Conservation (phyloP, 2,329 filamentous ascomycete species). For the Calcarisporium arbuscula region DNA sequence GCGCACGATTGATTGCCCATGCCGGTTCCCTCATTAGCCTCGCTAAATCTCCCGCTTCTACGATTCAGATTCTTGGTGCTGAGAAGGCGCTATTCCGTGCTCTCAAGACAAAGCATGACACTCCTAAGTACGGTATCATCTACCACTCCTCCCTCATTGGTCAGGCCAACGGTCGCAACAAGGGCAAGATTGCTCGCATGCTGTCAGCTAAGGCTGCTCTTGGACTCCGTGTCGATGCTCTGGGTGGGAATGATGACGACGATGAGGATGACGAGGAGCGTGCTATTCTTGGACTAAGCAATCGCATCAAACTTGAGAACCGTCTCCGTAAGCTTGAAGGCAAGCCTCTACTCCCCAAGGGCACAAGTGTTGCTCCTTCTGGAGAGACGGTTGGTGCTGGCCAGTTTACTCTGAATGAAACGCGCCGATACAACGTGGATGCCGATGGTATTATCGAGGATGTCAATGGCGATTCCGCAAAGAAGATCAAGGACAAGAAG, state of each 20-base stretch:
- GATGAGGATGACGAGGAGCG: constrained; percentile 85
- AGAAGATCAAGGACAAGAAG: constrained; percentile 36
- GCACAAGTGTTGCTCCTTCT: constrained; percentile 67
- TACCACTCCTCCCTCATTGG: constrained; percentile 92
- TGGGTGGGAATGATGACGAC: constrained; percentile 45
- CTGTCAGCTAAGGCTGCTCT: constrained; percentile 89
- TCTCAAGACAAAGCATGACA: constrained; percentile 98
- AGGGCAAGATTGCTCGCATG: constrained; percentile 98
- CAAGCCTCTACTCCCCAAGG: constrained; percentile 76
- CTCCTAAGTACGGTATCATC: constrained; percentile 94
- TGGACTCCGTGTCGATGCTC: constrained; percentile 86
- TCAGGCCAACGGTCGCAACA: constrained; percentile 95
- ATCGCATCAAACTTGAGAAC: constrained; percentile 68
- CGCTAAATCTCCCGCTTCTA: constrained; percentile 90
- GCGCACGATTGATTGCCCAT: constrained; percentile 90
- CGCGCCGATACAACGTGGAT: constrained; percentile 88
- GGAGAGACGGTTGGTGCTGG: constrained; percentile 57
- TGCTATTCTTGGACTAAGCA: constrained; percentile 67
- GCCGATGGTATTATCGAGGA: constrained; percentile 75
- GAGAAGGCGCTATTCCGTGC: constrained; percentile 98
- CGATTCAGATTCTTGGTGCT: constrained; percentile 95
- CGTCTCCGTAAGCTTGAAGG: constrained; percentile 76
- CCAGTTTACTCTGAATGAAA: constrained; percentile 90
- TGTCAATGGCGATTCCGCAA: constrained; percentile 29
- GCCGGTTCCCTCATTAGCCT: constrained; percentile 90